These are phyloP conservation scores for Taphrina flavorubra DNA, from an alignment of 1,139 yeast genomes.

Conservation along the genomic window DNA sequence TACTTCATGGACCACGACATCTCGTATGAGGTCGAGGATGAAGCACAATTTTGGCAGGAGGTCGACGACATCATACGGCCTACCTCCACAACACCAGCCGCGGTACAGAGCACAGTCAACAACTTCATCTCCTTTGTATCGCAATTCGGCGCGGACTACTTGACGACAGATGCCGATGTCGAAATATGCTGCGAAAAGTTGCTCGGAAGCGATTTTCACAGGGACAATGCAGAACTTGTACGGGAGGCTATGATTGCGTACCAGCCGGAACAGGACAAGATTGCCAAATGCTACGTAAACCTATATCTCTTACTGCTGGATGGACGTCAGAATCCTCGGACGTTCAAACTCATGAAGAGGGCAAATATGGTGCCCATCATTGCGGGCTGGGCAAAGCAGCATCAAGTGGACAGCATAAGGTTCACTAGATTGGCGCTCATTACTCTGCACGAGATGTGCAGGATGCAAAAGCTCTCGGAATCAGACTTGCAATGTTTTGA, in stretches of 20 bases:
- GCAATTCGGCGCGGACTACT: conserved; percentile 49
- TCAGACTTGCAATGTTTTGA: conserved; percentile 59
- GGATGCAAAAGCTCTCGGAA: conserved; percentile 56
- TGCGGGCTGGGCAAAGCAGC: conserved; percentile 54
- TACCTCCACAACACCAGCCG: conserved; percentile 40
- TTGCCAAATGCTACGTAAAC: conserved; percentile 36
- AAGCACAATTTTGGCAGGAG: conserved; percentile 41
- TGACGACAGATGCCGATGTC: conserved; percentile 50
- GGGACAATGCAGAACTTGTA: conserved; percentile 50
- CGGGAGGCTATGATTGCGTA: conserved; percentile 49
- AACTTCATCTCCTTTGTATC: conserved; percentile 50
- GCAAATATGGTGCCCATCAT: conserved; percentile 60
- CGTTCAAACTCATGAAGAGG: conserved; percentile 58
- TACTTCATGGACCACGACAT: conserved; percentile 22
- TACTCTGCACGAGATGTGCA: conserved; percentile 61
- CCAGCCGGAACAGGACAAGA: conserved; percentile 40
- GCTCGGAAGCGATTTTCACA: conserved; percentile 50
- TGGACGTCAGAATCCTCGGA: conserved; percentile 55
- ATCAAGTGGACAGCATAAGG: conserved; percentile 47
- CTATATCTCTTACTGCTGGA: conserved; percentile 55
- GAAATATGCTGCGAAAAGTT: conserved; percentile 50
- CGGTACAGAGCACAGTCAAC: conserved; percentile 46
- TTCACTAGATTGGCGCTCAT: conserved; percentile 58
- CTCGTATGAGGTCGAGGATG: conserved; percentile 32
- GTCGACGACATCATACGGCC: conserved; percentile 43